These are phyloP conservation scores for Linderina pennispora DNA, from an alignment of 192 early-diverging fungal species.

Conservation along the genomic window DNA sequence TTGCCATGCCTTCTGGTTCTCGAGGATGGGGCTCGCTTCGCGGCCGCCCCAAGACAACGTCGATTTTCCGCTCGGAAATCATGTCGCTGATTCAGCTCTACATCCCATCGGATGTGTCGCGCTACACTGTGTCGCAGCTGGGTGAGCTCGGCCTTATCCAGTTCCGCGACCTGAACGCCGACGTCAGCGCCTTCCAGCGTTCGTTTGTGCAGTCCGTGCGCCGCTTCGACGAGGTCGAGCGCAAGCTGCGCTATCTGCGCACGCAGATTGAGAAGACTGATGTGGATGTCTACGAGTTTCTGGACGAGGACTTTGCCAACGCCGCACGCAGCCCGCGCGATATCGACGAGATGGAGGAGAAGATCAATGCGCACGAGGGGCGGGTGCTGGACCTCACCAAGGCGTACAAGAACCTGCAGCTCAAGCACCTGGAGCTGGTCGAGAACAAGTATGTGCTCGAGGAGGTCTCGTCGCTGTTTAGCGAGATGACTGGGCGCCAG, in stretches of 20 bases:
- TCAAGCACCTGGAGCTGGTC: conserved; percentile 79
- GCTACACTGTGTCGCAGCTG: conserved; percentile 85
- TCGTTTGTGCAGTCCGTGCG: conserved; percentile 94
- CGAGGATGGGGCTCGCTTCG: conserved; percentile 39
- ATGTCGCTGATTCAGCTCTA: conserved; percentile 96
- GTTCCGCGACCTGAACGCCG: conserved; percentile 92
- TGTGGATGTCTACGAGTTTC: conserved; percentile 51
- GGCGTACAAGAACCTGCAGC: conserved; percentile 82
- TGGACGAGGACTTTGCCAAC: conserved; percentile 48
- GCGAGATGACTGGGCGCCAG: conserved; percentile 71
- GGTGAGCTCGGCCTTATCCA: conserved; percentile 93
- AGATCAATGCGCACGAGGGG: conserved; percentile 72
- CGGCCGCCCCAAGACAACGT: conserved; percentile 39
- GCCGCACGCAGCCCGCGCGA: conserved; percentile 74
- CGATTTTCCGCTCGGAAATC: conserved; percentile 87
- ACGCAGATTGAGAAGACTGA: conserved; percentile 73
- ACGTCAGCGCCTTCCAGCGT: conserved; percentile 95
- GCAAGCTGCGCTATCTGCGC: conserved; percentile 88
- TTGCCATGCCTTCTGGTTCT: too few relatives aligned
- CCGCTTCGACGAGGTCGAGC: conserved; percentile 95
- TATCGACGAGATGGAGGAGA: conserved; percentile 88
- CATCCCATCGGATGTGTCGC: conserved; percentile 91
- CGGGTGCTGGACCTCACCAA: conserved; percentile 81
- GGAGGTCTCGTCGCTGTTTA: conserved; percentile 54
- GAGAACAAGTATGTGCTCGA: conserved; percentile 86